phyloP scores from a whole-genome alignment of 495 filamentous ascomycete species.

The Penicillium soppii region DNA sequence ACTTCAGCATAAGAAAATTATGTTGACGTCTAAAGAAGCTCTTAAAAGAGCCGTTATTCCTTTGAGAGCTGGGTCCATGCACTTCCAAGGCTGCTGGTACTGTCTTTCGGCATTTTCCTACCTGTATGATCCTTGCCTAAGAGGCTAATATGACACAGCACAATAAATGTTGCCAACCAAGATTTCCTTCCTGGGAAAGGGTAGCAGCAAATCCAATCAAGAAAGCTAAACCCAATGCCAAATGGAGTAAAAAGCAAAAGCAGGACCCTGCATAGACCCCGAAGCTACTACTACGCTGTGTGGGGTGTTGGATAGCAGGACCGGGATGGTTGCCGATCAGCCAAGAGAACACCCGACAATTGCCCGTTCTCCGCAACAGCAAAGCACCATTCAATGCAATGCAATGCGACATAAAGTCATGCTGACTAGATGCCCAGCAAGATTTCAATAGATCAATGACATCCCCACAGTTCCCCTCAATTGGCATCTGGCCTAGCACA shows the following conservation, averaged over 20 bases:
- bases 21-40: no score
- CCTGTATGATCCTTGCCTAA: no score
- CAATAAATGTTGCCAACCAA: no score
- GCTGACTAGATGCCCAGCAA: neutral
- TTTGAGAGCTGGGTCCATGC: no score
- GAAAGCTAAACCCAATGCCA: no score
- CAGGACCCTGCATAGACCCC: neutral
- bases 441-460: neutral
- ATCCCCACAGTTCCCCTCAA: neutral
- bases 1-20: no score
- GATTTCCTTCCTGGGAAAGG: neutral
- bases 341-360: conserved; percentile 11
- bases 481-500: neutral
- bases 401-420: neutral
- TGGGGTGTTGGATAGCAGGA: no score
- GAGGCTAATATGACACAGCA: no score
- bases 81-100: no score
- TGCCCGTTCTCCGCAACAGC: conserved; percentile 12
- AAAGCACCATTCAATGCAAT: neutral
- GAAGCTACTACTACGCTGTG: neutral
- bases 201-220: no score
- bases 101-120: no score
- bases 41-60: no score
- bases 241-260: neutral
- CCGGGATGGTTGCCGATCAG: neutral